These are phyloP conservation scores for Gnaphalium uliginosum DNA, from an alignment of 129 eudicot genomes.

Conservation along the genomic window DNA sequence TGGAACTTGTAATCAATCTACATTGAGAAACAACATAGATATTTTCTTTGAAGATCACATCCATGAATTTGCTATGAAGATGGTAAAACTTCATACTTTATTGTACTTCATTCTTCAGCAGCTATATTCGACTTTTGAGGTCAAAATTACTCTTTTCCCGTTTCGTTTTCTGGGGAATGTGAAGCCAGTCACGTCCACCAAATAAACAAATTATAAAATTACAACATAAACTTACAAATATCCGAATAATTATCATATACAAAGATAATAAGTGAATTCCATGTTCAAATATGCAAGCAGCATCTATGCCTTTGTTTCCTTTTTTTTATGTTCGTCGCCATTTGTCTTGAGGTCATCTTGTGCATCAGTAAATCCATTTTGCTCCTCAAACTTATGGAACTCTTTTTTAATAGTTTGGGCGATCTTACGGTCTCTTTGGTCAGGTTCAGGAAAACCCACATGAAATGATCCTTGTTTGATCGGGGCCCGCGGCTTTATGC, in stretches of 20 bases:
- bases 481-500: constrained; percentile 41
- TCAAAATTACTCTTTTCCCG: constrained; percentile 23
- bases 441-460: constrained; percentile 79
- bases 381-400: constrained; percentile 62
- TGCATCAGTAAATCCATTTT: constrained; percentile 48
- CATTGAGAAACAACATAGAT: neutral
- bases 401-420: constrained; percentile 75
- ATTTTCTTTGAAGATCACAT: neutral
- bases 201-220: constrained; percentile 20
- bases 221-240: constrained; percentile 31
- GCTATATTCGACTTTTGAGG: constrained; percentile 24
- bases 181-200: neutral
- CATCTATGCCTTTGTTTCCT: constrained; percentile 17
- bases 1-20: neutral
- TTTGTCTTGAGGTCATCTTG: constrained; percentile 33
- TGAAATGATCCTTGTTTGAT: constrained; percentile 76
- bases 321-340: constrained; percentile 21
- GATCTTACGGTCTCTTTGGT: constrained; percentile 56
- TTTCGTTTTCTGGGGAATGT: constrained; percentile 19
- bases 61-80: neutral
- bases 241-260: constrained; percentile 22
- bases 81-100: constrained; percentile 20
- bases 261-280: constrained; percentile 15
- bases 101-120: constrained; percentile 16
- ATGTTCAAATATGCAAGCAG: neutral